Evolutionary conservation across 2,329 filamentous ascomycete genomes (phyloP).

Genomic region (Corynespora cassiicola): DNA sequence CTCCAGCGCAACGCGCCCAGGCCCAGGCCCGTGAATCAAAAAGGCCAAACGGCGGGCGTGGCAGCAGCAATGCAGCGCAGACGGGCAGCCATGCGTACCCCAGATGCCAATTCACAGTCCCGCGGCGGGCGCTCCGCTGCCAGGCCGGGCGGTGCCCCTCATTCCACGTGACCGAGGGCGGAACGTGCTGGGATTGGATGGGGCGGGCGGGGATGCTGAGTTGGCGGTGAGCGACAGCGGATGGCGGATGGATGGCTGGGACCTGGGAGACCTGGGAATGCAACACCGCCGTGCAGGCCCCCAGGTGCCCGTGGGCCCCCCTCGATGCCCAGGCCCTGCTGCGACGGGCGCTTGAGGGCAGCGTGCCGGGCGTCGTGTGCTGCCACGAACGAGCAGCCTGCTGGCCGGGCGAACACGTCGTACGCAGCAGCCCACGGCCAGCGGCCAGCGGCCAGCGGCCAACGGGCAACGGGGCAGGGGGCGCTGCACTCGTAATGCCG

Average conservation of each 20-base stretch:
- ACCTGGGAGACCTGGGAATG: too few species aligned
- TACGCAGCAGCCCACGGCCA: constrained; percentile 14
- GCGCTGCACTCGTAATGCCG: too few species aligned
- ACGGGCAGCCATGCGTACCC: neutral
- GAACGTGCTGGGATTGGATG: constrained; percentile 28
- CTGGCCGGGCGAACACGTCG: constrained; percentile 26
- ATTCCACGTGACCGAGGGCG: constrained; percentile 30
- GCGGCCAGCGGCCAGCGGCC: too few species aligned
- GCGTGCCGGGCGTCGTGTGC: neutral
- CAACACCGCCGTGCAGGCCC: constrained; percentile 17
- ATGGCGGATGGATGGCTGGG: constrained; percentile 43
- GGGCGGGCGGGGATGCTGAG: constrained; percentile 26
- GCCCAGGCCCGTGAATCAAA: too few species aligned
- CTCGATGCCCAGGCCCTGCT: too few species aligned
- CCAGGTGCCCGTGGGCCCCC: too few species aligned
- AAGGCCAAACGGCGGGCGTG: too few species aligned
- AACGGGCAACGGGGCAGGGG: neutral
- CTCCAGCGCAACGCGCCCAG: too few species aligned
- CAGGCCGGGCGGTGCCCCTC: constrained; percentile 25
- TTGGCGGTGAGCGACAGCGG: constrained; percentile 42
- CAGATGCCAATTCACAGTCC: too few species aligned
- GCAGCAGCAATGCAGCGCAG: too few species aligned
- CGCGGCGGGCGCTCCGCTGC: constrained; percentile 5
- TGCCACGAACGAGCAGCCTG: constrained; percentile 16
- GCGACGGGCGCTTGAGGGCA: neutral